Conservation (phyloP, 768 basidiomycete species). For the Pleurotus tuoliensis region DNA sequence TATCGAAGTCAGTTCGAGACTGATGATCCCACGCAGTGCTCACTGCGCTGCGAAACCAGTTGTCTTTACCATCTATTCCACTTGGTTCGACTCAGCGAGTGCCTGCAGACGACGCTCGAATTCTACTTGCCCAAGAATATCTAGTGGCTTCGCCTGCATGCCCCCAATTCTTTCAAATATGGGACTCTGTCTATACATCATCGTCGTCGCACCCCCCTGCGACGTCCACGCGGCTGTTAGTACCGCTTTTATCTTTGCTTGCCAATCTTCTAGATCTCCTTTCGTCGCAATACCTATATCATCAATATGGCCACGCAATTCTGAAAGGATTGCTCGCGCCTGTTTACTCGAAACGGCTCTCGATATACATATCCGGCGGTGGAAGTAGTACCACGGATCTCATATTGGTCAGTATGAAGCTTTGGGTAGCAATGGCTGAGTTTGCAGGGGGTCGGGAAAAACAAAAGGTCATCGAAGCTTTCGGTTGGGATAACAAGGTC, state of each 20-base stretch:
- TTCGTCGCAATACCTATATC: conserved; percentile 66
- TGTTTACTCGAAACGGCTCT: conserved; percentile 51
- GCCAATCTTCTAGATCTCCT: conserved; percentile 59
- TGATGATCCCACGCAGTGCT: conserved; percentile 30
- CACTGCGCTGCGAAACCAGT: conserved; percentile 56
- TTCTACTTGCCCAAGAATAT: conserved; percentile 61
- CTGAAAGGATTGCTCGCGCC: conserved; percentile 57
- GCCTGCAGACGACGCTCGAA: conserved; percentile 52
- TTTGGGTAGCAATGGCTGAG: conserved; percentile 55
- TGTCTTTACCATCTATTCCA: conserved; percentile 37
- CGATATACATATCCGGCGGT: conserved; percentile 44
- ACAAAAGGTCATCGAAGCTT: conserved; percentile 58
- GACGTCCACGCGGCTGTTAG: conserved; percentile 26
- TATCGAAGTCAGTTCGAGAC: background rate
- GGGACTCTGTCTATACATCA: conserved; percentile 48
- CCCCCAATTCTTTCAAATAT: conserved; percentile 58
- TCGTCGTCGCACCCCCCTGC: background rate
- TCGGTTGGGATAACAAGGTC: conserved; percentile 81
- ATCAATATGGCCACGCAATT: conserved; percentile 58
- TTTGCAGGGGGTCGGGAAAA: conserved; percentile 68
- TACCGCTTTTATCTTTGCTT: conserved; percentile 47
- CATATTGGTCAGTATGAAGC: conserved; percentile 59
- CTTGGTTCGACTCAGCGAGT: conserved; percentile 39
- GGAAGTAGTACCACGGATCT: conserved; percentile 61
- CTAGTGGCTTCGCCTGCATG: conserved; percentile 52